These are phyloP conservation scores for Phlebiopsis gigantea DNA, from an alignment of 768 basidiomycete species.

Conservation along the genomic window DNA sequence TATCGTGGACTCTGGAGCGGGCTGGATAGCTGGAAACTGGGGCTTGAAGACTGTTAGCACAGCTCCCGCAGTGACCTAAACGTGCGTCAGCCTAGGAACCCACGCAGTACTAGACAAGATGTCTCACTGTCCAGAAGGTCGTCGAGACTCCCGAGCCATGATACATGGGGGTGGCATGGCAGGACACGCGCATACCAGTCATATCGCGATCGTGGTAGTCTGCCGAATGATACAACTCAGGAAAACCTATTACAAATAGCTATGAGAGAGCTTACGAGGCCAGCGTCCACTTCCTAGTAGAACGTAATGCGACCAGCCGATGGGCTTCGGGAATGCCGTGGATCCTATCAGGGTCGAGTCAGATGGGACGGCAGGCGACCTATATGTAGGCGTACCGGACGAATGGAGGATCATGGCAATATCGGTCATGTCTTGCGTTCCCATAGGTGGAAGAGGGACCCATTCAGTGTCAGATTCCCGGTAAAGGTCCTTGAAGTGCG, in stretches of 20 bases:
- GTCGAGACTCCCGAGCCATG: conserved; percentile 23
- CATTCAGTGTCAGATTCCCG: background rate
- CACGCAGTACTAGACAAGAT: background rate
- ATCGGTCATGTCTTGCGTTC: conserved; percentile 6
- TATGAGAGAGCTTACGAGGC: background rate
- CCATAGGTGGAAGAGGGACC: background rate
- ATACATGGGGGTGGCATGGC: conserved; percentile 24
- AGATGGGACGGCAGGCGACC: background rate
- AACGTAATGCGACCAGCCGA: conserved; percentile 13
- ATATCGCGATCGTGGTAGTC: conserved; percentile 24
- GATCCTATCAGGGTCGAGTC: conserved; percentile 10
- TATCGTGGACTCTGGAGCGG: conserved; percentile 19
- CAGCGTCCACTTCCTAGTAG: background rate
- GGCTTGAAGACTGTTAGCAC: conserved; percentile 22
- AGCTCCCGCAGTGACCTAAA: conserved; percentile 12
- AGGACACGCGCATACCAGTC: conserved; percentile 14
- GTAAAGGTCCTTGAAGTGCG: conserved; percentile 16
- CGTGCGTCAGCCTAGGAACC: background rate
- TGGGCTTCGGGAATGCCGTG: conserved; percentile 17
- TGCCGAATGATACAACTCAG: conserved; percentile 2
- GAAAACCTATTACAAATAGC: background rate
- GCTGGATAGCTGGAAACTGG: conserved; percentile 14
- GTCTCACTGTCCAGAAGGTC: conserved; percentile 19
- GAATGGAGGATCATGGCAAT: conserved; percentile 15
- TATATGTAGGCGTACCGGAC: conserved; percentile 9